Base-by-base conservation (phyloP, 495 filamentous ascomycete genomes). In the Hyaloscypha finlandica region DNA sequence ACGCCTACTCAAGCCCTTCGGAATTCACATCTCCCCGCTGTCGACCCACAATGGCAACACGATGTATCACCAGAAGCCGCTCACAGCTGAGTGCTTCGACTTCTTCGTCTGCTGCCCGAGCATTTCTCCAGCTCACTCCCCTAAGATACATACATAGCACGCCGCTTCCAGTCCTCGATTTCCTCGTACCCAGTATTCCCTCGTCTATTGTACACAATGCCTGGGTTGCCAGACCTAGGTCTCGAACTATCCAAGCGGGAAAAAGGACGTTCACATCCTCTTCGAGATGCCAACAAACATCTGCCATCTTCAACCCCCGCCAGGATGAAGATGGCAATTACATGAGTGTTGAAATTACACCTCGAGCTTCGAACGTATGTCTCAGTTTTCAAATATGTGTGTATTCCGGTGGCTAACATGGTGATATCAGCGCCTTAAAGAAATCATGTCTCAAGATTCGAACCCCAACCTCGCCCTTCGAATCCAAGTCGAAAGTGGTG, bases 401-500 rank as follows among this genome's bases (percentile, higher is more conserved):
- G 3, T 19, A 54, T 30, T 32, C 33, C 19, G 25, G 19, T 55
- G 31, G 68, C 64, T 71, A 64, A 63, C 31, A 19, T 20, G n/a
- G 37, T 39, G 35, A 5, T 61, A 25, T 37, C 52, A 73, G 71
- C 90, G 94, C 35, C 88, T 99, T 59, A 83, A 88, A 68, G 76
- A 86, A 62, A 89, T 93, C 66, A 85, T 88, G 79, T 74, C 79
- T 20, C 88, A 88, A 69, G 91, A 96, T 77, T 78, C 82, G 55
- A 96, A 96, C 78, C 91, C 94, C 4, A 80, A 89, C 72, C 86
- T 96, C 42, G 90, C 92, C 11, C 86, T 99, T 20, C 92, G 95
- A 53, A 90, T 99, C 71, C 89, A 91, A 51, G 94, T 99, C 32
- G 92, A 95, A 67, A 89, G 86, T 56, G 95, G 95, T 66, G 95